Base-by-base conservation (phyloP, 805 yeast species). In the Cyberlindnera suaveolens region DNA sequence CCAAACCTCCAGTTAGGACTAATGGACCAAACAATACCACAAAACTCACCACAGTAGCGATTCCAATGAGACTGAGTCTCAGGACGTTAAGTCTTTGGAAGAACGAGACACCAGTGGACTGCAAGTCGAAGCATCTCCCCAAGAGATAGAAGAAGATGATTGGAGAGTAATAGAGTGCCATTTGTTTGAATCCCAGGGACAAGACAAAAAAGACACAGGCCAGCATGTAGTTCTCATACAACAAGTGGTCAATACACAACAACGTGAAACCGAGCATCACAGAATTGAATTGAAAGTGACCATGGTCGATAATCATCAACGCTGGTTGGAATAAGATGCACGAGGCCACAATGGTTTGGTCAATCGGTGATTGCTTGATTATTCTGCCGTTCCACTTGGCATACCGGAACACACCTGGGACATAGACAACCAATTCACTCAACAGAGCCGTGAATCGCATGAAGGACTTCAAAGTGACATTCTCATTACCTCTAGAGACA, bases 221-320 rank as follows among this genome's bases (percentile, higher is more conserved):
- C 10, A 80, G 51, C 9, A 81, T 71, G 42, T 78, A 72, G 55
- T 79, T 78, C 27, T 79, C 85, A 45, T 78, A 74, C 29, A 83
- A 58, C 31, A 91, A 67, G 47, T 80, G 81, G 41, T 75, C 77
- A 35, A 93, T 66, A 0, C 95, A 73, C 42, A 79, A 66, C 23
- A 88, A 68, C 5, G 91, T 73, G 15, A 91, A 68, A 0, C 99
- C 99, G 31, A 93, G 74, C 98, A 93, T 91, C 20, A 93, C 95
- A 0, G 89, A 77, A 56, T 93, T 95, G 65, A 80, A 91, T 65
- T 95, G 99, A 66, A 93, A 93, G 65, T 93, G 99, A 6, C 99
- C 99, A 63, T 93, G 97, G 60, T 93, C 99, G 38, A 93, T 80
- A 44, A 93, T 70, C 36, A 85, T 73, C 46, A 91, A 68, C 3